Evolutionary conservation across 228 moss, liverwort and hornwort species (phyloP).

Genomic region (Sphagnum magellanicum): DNA sequence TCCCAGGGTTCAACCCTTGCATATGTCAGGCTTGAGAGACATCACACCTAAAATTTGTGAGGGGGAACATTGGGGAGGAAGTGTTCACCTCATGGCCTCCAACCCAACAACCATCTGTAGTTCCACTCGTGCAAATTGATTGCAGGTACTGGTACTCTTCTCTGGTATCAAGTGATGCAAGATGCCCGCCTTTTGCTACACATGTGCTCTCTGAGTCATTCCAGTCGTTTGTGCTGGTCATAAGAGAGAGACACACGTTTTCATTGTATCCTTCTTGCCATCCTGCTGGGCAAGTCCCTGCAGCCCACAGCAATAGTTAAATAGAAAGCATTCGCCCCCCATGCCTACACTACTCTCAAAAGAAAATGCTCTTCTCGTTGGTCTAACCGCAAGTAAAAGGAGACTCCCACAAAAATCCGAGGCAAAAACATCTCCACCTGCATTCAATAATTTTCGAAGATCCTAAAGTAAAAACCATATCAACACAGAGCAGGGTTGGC

Average conservation of each 20-base stretch:
- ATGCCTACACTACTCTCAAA: not conserved
- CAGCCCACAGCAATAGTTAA: conserved; percentile 1
- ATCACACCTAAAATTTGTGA: conserved; percentile 16
- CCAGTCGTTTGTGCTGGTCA: conserved; percentile 59
- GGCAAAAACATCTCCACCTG: no score
- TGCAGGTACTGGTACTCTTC: conserved; percentile 61
- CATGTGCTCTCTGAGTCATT: conserved; percentile 58
- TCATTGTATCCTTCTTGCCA: conserved; percentile 78
- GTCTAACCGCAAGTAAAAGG: no score
- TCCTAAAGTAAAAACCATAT: no score
- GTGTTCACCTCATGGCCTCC: conserved; percentile 57
- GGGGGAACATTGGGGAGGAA: not conserved
- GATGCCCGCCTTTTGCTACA: conserved; percentile 48
- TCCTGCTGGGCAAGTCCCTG: conserved; percentile 84
- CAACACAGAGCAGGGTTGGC: no score
- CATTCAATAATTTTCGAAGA: no score
- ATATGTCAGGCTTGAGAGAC: conserved; percentile 11
- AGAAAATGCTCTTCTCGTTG: no score
- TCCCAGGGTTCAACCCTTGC: conserved; percentile 4
- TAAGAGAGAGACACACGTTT: conserved; percentile 58
- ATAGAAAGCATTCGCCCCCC: not conserved
- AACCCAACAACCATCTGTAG: conserved; percentile 72
- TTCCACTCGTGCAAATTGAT: conserved; percentile 33
- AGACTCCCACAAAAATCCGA: no score
- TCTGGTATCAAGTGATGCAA: conserved; percentile 51